Conservation (phyloP, 257 asterid species). For the Ballota nigra region DNA sequence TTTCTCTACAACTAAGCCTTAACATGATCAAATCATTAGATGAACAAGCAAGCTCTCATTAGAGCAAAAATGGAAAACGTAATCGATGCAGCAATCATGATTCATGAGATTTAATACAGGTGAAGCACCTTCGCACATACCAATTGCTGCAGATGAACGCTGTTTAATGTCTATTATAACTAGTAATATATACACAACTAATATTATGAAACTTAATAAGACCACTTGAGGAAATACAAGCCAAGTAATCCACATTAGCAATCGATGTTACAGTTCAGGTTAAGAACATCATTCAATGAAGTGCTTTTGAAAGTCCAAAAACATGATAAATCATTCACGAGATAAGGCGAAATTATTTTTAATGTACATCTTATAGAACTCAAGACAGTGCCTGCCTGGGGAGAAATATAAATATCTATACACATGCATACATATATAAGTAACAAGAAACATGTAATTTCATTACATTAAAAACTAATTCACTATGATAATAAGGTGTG, state of each 20-base stretch:
- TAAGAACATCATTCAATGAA: neutral
- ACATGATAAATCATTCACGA: neutral
- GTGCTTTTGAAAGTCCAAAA: neutral
- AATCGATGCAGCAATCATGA: neutral
- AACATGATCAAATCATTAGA: neutral
- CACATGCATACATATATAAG: neutral
- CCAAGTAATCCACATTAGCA: neutral
- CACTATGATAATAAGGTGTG: neutral
- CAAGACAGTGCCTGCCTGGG: too few species aligned
- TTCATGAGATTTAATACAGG: neutral
- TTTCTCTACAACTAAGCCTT: slow-evolving; percentile 8
- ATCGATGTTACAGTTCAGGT: neutral
- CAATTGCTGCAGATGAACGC: neutral
- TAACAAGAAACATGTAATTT: neutral
- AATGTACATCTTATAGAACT: neutral
- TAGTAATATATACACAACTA: too few species aligned
- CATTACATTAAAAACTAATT: neutral
- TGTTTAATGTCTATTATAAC: too few species aligned
- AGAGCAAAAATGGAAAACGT: neutral
- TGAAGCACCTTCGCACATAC: neutral
- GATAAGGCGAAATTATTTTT: neutral
- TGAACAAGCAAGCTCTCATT: neutral
- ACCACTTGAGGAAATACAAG: neutral
- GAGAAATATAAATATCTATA: neutral
- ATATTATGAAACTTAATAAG: neutral